Evolutionary conservation across 805 yeast species (phyloP).

Genomic region (Isabelozyma pseudorhagii): DNA sequence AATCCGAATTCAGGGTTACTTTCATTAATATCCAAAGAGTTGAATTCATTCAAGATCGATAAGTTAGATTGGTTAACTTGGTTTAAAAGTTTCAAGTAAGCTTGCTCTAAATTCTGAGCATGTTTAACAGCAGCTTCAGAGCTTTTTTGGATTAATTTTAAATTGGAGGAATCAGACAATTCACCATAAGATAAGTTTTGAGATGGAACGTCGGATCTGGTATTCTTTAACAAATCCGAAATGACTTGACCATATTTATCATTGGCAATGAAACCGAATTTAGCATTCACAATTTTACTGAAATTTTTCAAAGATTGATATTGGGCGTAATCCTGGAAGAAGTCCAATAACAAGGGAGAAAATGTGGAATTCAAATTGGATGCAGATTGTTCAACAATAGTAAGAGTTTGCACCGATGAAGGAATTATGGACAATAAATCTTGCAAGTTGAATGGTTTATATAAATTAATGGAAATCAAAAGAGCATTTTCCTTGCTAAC

Average conservation of each 20-base stretch:
- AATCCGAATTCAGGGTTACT: slow-evolving; percentile 83
- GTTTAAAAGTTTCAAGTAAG: slow-evolving; percentile 69
- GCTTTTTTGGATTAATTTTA: slow-evolving; percentile 20
- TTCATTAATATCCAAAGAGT: slow-evolving; percentile 43
- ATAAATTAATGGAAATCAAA: slow-evolving; percentile 56
- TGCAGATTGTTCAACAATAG: slow-evolving; percentile 64
- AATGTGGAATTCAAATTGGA: slow-evolving; percentile 36
- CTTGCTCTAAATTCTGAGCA: slow-evolving; percentile 61
- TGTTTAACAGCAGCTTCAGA: slow-evolving; percentile 39
- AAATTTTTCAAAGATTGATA: slow-evolving; percentile 46
- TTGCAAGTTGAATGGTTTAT: slow-evolving; percentile 70
- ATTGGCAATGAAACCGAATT: slow-evolving; percentile 48
- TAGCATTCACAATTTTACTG: slow-evolving; percentile 50
- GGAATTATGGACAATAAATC: slow-evolving; percentile 53
- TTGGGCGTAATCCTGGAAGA: slow-evolving; percentile 56
- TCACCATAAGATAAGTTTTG: slow-evolving; percentile 64
- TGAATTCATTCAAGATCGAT: slow-evolving; percentile 58
- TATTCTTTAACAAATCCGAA: slow-evolving; percentile 49
- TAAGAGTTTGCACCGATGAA: slow-evolving; percentile 49
- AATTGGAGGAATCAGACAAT: slow-evolving; percentile 17
- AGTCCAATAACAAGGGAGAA: slow-evolving; percentile 73
- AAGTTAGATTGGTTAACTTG: slow-evolving; percentile 62
- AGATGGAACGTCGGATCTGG: slow-evolving; percentile 50
- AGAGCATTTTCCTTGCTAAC: slow-evolving; percentile 38
- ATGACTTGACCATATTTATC: slow-evolving; percentile 42